A percentile compares a stretch with the other conserved stretches of the same genome.
phyloP scores from a whole-genome alignment of 495 filamentous ascomycete genomes.

The Aeminium ludgeri region DNA sequence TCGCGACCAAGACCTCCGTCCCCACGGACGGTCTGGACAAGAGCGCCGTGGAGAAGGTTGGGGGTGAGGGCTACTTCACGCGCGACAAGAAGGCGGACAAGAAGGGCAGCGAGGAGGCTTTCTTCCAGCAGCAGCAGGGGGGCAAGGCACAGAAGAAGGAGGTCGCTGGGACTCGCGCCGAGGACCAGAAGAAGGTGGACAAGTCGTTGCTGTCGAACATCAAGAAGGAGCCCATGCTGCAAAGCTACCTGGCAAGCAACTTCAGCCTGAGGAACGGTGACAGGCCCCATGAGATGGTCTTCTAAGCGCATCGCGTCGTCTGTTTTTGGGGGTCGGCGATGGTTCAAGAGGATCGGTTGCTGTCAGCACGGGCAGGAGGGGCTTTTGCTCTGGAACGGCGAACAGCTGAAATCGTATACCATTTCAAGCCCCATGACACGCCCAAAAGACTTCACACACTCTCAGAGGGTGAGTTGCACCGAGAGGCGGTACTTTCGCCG shows the following conservation, averaged over 20 bases:
- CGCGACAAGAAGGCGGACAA: constrained; percentile 84
- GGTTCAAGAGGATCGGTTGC: too few species aligned
- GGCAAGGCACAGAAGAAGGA: constrained; percentile 96
- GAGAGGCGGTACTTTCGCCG: too few species aligned
- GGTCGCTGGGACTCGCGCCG: constrained; percentile 69
- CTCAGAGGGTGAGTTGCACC: too few species aligned
- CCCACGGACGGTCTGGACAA: constrained; percentile 70
- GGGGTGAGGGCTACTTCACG: constrained; percentile 78
- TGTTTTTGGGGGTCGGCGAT: too few species aligned
- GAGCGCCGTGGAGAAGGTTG: constrained; percentile 69
- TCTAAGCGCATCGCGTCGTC: constrained; percentile 15
- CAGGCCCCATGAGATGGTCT: constrained; percentile 83
- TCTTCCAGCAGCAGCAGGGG: constrained; percentile 62
- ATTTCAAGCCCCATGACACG: too few species aligned
- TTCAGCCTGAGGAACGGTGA: constrained; percentile 97
- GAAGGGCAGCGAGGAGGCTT: constrained; percentile 77
- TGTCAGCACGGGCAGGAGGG: too few species aligned
- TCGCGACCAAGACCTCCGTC: constrained; percentile 83
- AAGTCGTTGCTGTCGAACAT: constrained; percentile 78
- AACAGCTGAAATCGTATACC: too few species aligned
- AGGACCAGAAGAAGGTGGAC: constrained; percentile 95
- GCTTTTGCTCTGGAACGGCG: too few species aligned
- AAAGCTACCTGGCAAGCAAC: constrained; percentile 73
- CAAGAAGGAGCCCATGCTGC: constrained; percentile 86
- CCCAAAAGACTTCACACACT: too few species aligned